Conservation (phyloP, 106 monocot species). For the Iris macrosiphon region DNA sequence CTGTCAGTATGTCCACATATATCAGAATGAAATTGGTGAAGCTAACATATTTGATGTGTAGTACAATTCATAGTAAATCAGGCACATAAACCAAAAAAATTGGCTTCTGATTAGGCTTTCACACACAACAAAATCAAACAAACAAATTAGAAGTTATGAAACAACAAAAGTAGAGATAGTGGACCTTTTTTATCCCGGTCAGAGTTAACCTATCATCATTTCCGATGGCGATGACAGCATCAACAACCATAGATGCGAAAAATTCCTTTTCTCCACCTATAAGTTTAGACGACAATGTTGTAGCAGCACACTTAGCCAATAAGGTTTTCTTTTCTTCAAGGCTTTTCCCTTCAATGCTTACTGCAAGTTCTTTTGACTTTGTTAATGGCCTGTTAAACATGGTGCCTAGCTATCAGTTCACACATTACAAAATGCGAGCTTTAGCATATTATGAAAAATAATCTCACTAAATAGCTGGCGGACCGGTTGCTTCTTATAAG, state of each 20-base stretch:
- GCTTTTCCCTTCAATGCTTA: slow-evolving; percentile 96
- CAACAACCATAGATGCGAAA: slow-evolving; percentile 94
- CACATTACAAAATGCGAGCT: neutral
- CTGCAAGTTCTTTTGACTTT: slow-evolving; percentile 81
- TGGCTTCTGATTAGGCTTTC: no score
- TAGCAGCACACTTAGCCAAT: slow-evolving; percentile 88
- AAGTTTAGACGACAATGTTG: slow-evolving; percentile 93
- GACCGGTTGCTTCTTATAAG: slow-evolving; percentile 88
- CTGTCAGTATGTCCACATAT: no score
- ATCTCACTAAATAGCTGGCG: slow-evolving; percentile 59
- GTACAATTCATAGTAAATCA: no score
- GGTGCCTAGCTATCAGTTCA: neutral
- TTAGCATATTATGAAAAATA: neutral
- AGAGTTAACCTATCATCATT: slow-evolving; percentile 89
- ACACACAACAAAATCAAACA: no score
- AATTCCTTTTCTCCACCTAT: slow-evolving; percentile 99
- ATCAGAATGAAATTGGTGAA: no score
- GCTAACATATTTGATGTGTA: no score
- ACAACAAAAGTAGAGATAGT: no score
- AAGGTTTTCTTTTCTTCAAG: slow-evolving; percentile 91
- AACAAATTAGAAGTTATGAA: no score
- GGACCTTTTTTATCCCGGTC: slow-evolving; percentile 93
- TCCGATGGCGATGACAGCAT: slow-evolving; percentile 93
- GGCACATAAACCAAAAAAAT: no score
- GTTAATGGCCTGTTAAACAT: slow-evolving; percentile 60